These are phyloP conservation scores for Geum urbanum DNA, from an alignment of 306 rosid species.

Conservation along the genomic window DNA sequence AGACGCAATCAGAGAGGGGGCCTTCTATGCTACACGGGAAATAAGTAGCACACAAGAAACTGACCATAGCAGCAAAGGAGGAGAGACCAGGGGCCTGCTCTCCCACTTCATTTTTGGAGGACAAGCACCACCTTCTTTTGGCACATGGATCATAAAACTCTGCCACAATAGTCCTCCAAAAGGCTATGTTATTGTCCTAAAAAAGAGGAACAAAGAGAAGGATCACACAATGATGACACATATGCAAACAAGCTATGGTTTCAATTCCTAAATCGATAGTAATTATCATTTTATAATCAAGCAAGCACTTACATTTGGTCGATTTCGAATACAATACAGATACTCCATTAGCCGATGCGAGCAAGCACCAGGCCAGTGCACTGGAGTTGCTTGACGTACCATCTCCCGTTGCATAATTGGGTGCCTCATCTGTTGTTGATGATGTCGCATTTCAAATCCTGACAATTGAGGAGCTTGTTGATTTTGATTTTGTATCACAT, in stretches of 20 bases:
- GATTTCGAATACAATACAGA: slow-evolving; percentile 31
- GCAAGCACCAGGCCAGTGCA: slow-evolving; percentile 27
- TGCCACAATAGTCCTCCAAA: slow-evolving; percentile 40
- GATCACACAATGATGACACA: neutral
- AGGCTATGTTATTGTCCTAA: slow-evolving; percentile 38
- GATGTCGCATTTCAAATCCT: slow-evolving; percentile 19
- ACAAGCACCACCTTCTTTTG: slow-evolving; percentile 43
- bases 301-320: slow-evolving; percentile 35
- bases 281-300: neutral
- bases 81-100: slow-evolving; percentile 21
- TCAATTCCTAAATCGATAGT: neutral
- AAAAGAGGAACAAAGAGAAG: neutral
- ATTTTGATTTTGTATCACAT: slow-evolving; percentile 8
- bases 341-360: slow-evolving; percentile 42
- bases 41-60: slow-evolving; percentile 20
- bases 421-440: slow-evolving; percentile 31
- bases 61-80: slow-evolving; percentile 33
- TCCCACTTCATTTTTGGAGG: slow-evolving; percentile 34
- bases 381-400: slow-evolving; percentile 15
- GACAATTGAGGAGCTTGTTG: slow-evolving; percentile 15
- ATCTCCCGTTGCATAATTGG: slow-evolving; percentile 4
- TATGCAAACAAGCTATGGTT: neutral
- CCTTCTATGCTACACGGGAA: neutral
- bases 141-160: slow-evolving; percentile 44
- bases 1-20: neutral